These are phyloP conservation scores for Prunus mume DNA, from an alignment of 306 rosid species.

Conservation along the genomic window DNA sequence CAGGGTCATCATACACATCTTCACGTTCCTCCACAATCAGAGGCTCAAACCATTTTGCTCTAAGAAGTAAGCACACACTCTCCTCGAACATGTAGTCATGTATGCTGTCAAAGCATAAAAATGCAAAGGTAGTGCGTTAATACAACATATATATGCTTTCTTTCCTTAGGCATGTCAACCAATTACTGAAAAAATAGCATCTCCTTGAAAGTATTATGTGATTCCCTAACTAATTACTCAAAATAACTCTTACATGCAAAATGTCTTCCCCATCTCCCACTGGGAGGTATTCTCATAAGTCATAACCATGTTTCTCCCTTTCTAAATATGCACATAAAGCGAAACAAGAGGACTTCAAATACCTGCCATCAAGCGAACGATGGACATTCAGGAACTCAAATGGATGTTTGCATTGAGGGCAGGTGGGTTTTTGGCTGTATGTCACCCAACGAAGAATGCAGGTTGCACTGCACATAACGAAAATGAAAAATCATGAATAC, in stretches of 20 bases:
- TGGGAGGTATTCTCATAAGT: background rate
- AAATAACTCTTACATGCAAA: background rate
- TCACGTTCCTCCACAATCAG: constrained; percentile 41
- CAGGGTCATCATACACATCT: constrained; percentile 36
- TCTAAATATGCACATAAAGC: background rate
- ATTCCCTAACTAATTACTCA: background rate
- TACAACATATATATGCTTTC: background rate
- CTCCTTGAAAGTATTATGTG: background rate
- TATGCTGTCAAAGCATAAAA: constrained; percentile 42
- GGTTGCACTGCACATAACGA: constrained; percentile 55
- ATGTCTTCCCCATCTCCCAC: background rate
- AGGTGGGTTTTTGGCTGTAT: constrained; percentile 55
- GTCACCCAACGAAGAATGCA: constrained; percentile 97
- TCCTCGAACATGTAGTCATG: constrained; percentile 86
- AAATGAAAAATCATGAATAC: background rate
- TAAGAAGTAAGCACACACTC: constrained; percentile 82
- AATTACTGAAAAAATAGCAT: background rate
- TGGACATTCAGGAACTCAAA: constrained; percentile 80
- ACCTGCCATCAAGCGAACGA: constrained; percentile 98
- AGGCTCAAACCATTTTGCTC: constrained; percentile 87
- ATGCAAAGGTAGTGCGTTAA: background rate
- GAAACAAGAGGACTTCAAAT: background rate
- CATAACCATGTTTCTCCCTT: constrained; percentile 2
- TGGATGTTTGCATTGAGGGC: constrained; percentile 93
- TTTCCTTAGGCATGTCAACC: background rate